Conservation (phyloP, 1,139 yeast genomes). For the Yamadazyma diddensiae region DNA sequence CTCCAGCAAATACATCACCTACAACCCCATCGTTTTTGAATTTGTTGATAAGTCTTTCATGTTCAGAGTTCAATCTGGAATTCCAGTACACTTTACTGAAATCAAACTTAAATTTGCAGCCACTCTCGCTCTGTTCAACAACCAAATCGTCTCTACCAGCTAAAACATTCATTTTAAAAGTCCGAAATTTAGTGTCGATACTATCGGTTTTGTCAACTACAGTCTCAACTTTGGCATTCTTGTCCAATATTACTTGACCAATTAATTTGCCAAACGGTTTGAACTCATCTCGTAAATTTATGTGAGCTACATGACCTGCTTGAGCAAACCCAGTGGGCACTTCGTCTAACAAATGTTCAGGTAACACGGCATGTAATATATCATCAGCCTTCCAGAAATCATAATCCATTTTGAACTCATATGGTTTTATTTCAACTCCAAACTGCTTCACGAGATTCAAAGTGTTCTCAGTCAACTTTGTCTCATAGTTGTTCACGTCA, state of each 20-base stretch:
- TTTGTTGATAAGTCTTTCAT: conserved; percentile 65
- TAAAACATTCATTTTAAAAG: conserved; percentile 88
- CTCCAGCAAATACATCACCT: conserved; percentile 97
- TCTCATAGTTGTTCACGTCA: conserved; percentile 33
- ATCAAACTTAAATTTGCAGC: conserved; percentile 82
- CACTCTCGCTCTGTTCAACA: conserved; percentile 87
- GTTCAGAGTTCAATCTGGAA: conserved; percentile 91
- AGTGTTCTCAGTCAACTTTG: conserved; percentile 42
- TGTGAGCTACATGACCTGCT: conserved; percentile 95
- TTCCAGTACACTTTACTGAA: conserved; percentile 97
- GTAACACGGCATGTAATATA: conserved; percentile 71
- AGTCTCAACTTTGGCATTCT: conserved; percentile 72
- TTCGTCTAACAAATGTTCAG: conserved; percentile 66
- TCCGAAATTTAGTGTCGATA: conserved; percentile 83
- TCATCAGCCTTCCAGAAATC: conserved; percentile 89
- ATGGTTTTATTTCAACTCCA: conserved; percentile 48
- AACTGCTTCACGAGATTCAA: conserved; percentile 44
- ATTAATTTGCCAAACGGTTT: conserved; percentile 78
- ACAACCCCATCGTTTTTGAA: conserved; percentile 71
- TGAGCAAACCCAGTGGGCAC: conserved; percentile 89
- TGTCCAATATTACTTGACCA: conserved; percentile 89
- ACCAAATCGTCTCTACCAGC: conserved; percentile 76
- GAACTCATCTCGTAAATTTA: conserved; percentile 81
- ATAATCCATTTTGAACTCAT: conserved; percentile 61
- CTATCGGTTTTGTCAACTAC: conserved; percentile 94